Evolutionary conservation across 352 stramenopile species (phyloP), one percentile per base, ranked within the genome.

Genomic region (Pythium vanterpoolii): DNA sequence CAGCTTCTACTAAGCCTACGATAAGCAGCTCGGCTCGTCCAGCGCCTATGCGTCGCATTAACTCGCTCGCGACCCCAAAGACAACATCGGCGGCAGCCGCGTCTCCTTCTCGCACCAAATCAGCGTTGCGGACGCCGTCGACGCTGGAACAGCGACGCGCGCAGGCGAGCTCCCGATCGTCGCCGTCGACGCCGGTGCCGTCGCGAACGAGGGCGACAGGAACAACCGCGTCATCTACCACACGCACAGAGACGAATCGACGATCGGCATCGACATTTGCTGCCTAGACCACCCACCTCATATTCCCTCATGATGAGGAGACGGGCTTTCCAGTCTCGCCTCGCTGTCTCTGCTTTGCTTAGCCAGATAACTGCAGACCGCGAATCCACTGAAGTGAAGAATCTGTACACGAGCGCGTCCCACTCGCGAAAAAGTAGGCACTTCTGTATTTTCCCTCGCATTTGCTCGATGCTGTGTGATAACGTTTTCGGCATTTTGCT

Each of bases 21-120:
- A 28, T 45, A n/a, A 62, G 33, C 18, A 40, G 51, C n/a, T 28
- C 34, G 16, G 36, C 56, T 11, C 53, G 57, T 7, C 50, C 68
- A 0, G 49, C 52, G 0, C 18, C 51, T 5, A 42, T 52, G 21
- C 53, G 63, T 9, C 45, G 65, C 23, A 45, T 45, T 34, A 55
- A 65, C 49, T 64, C 60, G 11, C 44, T 63, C 1, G 39, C 56
- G 23, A 62, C 45, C 10, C 30, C 58, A 21, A 58, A 33, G 40
- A 59, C 58, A 11, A 42, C 28, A 28, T 6, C 47, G 8, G 36
- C 43, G 4, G 6, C 54, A n/a, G 27, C 44, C 0, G 54, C 42
- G 10, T 48, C 54, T 21, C 38, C 53, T 1, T 44, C 53, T 30
- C 43, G 42, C 7, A 60, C 53, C 7, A 16, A 5, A 42, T 42